Base-by-base conservation (phyloP, 2,329 filamentous ascomycete species). In the Arthrinium phaeospermum region DNA sequence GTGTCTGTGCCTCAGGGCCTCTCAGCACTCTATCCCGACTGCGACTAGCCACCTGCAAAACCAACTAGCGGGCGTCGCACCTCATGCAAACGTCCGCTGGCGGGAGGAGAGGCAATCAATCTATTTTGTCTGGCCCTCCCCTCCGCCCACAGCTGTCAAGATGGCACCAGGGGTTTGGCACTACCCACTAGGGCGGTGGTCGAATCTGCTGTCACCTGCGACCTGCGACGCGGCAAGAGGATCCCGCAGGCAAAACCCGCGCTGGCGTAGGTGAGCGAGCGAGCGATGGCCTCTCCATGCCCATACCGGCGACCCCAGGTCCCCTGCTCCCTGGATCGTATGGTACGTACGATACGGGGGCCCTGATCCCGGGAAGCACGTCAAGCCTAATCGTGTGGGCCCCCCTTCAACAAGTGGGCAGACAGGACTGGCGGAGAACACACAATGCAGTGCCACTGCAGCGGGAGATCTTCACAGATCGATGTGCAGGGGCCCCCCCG, bases 381-480 rank as follows among this genome's bases (percentile, higher is more conserved):
- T 61, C 53, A 37, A 37, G 53, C 30, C 30, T 37, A 61, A 61
- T 34, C 16, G 14, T 8, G 30, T 61, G 53, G 53, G 30, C 16
- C 30, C 53, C 1, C 10, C 37, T 4, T 4, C 37, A 41, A 41
- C 22, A 16, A 8, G 53, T 37, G 53, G 53, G 16, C 13, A 34
- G 51, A 22, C 51, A 16, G 51, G 22, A 27, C 37, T 10, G 51
- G 10, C 3, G 51, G 27, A 3, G 19, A 30, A 34, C 37, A 41
- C 37, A 6, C 27, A 57, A 57, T 57, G 27, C 27, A 41, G 16
- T 57, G 27, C 51, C 51, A 34, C 27, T 6, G n/a, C 51, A 27
- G n/a, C 51, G 51, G 51, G 51, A 57, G 51, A 57, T 57, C 51
- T 34, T 57, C 51, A 57, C 27, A 57, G 51, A 57, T 57, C 51